Evolutionary conservation across 331 rosid genomes (phyloP).

Genomic region (Dryas integrifolia): DNA sequence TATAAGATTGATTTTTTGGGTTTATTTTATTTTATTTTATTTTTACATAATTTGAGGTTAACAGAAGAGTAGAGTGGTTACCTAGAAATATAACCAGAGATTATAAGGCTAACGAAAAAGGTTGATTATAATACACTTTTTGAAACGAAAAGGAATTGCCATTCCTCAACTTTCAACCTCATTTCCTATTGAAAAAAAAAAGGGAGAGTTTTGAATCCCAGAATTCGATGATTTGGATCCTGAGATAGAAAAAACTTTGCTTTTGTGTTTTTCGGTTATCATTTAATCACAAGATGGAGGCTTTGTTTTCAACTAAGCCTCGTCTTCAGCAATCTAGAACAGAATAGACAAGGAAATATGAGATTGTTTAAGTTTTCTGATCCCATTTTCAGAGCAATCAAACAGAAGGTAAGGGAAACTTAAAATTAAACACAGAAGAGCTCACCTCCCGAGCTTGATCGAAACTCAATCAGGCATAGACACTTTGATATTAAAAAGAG

Average conservation of each 20-base stretch:
- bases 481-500: not conserved
- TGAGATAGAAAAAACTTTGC: not conserved
- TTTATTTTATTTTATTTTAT: no score
- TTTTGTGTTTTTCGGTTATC: not conserved
- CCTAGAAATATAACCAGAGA: not conserved
- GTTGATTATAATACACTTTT: not conserved
- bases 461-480: not conserved
- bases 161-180: not conserved
- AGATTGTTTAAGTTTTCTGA: not conserved
- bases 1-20: no score
- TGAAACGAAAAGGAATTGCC: not conserved
- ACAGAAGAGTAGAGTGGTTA: not conserved
- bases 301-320: conserved; percentile 2
- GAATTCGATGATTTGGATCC: not conserved
- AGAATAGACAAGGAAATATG: not conserved
- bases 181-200: not conserved
- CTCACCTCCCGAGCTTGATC: not conserved
- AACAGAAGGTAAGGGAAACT: not conserved
- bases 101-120: not conserved
- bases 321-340: not conserved
- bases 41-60: not conserved
- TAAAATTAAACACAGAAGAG: not conserved
- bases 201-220: not conserved
- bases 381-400: conserved; percentile 6
- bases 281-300: conserved; percentile 2